Conservation (phyloP, 192 early-diverging fungal species). For the Chytriomyces hyalinus region DNA sequence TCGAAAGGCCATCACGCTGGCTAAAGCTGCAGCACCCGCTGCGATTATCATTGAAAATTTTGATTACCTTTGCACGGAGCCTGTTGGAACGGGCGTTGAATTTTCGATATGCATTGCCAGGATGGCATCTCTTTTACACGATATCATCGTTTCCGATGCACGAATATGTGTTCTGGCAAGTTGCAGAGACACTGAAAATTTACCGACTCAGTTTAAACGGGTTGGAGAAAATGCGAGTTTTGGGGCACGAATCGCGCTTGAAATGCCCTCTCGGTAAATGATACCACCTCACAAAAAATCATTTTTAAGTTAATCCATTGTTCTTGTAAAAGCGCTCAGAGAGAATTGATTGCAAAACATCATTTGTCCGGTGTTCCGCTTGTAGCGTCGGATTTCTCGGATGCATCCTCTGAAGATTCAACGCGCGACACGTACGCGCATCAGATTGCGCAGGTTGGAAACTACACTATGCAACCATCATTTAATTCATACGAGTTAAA, state of each 20-base stretch:
- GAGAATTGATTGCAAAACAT: too few species aligned
- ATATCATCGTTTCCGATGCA: too few species aligned
- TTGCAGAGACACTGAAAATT: neutral
- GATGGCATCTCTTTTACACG: neutral
- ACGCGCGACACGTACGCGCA: neutral
- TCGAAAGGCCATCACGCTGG: slow-evolving; percentile 19
- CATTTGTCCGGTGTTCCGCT: too few species aligned
- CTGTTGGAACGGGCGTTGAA: slow-evolving; percentile 1
- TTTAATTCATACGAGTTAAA: neutral
- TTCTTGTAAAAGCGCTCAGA: too few species aligned
- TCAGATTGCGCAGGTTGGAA: slow-evolving; percentile 7
- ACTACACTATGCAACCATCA: neutral
- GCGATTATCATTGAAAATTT: slow-evolving; percentile 15
- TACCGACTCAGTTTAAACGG: neutral
- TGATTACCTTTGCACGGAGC: neutral
- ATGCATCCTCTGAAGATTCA: too few species aligned
- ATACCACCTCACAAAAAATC: neutral
- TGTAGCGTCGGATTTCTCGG: too few species aligned
- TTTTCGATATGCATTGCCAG: neutral
- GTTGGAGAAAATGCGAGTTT: neutral
- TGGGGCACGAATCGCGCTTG: neutral
- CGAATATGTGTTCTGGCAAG: neutral
- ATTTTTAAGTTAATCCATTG: too few species aligned
- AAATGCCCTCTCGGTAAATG: neutral
- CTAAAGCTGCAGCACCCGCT: slow-evolving; percentile 6